Evolutionary conservation across 1,284 basidiomycete species (phyloP).

Genomic region (Sporisorium exsertum): DNA sequence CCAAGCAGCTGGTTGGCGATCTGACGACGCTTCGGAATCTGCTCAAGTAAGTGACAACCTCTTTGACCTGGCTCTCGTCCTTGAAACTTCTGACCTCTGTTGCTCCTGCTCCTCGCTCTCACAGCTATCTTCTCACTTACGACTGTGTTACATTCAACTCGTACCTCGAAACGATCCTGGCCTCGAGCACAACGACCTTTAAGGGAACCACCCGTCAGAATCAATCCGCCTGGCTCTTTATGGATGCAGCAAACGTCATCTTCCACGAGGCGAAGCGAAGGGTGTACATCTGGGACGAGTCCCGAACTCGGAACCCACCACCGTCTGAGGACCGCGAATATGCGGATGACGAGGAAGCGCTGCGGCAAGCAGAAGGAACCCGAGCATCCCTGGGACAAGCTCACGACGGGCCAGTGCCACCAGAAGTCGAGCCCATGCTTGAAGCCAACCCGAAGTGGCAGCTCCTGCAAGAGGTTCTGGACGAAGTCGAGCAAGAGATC

Average conservation of each 20-base stretch:
- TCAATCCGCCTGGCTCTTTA: constrained; percentile 86
- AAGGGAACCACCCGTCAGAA: constrained; percentile 71
- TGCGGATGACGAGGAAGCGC: constrained; percentile 66
- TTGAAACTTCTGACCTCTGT: background rate
- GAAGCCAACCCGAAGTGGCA: constrained; percentile 97
- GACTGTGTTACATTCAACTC: constrained; percentile 90
- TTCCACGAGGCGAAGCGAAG: constrained; percentile 84
- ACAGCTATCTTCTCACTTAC: constrained; percentile 87
- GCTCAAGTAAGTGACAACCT: constrained; percentile 76
- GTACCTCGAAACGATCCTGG: constrained; percentile 90
- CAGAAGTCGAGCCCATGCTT: constrained; percentile 84
- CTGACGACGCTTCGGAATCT: constrained; percentile 86
- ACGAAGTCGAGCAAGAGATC: constrained; percentile 92
- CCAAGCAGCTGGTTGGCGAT: constrained; percentile 90
- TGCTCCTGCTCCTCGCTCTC: background rate
- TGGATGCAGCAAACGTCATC: constrained; percentile 87
- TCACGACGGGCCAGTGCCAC: constrained; percentile 70
- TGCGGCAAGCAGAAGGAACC: constrained; percentile 53
- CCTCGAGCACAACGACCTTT: constrained; percentile 74
- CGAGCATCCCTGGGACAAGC: background rate
- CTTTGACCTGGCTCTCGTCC: background rate
- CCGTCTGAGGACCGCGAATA: constrained; percentile 15
- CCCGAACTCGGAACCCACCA: constrained; percentile 3
- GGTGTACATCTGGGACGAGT: constrained; percentile 77
- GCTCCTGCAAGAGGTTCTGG: constrained; percentile 82